Conservation (phyloP, 192 early-diverging fungal species). For the Cetraspora pellucida region DNA sequence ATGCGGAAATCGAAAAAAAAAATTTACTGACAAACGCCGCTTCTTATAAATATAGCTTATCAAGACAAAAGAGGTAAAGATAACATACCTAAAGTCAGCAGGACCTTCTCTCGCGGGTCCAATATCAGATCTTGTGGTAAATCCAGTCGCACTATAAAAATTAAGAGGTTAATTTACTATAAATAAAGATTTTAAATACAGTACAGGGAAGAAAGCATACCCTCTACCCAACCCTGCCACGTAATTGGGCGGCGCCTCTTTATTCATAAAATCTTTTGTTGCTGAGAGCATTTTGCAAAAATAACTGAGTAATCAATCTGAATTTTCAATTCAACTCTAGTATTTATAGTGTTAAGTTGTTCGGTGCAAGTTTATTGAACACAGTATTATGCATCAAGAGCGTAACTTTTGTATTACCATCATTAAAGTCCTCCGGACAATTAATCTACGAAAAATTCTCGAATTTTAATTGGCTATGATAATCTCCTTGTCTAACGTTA, state of each 20-base stretch:
- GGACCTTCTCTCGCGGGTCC: conserved; percentile 88
- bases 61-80: not conserved
- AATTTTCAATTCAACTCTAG: no score
- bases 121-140: conserved; percentile 97
- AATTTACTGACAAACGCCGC: no score
- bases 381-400: no score
- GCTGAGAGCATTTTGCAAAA: conserved; percentile 54
- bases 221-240: conserved; percentile 97
- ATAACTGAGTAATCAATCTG: no score
- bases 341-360: no score
- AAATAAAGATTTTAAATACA: not conserved
- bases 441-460: no score
- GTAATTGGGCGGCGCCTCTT: conserved; percentile 92
- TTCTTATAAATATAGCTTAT: not conserved
- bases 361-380: no score
- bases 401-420: no score
- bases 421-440: no score
- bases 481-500: no score
- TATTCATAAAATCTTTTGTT: conserved; percentile 89
- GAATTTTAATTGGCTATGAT: no score
- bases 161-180: not conserved
- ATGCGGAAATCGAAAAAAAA: no score
- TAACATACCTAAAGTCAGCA: conserved; percentile 46
- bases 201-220: conserved; percentile 26
- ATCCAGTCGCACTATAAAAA: conserved; percentile 78